Evolutionary conservation across 129 eudicot species (phyloP).

Genomic region (Lactuca sativa): DNA sequence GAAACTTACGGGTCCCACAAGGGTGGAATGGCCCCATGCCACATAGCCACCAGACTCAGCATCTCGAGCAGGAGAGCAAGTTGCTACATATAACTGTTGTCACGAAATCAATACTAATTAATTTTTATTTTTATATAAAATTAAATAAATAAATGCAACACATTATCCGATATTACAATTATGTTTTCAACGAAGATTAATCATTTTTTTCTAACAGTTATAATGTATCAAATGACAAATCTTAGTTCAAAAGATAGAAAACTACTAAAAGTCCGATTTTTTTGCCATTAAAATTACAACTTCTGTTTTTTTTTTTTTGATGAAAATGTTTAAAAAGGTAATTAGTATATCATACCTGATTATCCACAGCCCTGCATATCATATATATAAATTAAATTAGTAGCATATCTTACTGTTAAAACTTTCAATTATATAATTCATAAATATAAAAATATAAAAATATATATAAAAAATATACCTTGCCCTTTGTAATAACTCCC

Average conservation of each 20-base stretch:
- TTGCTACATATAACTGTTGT: slow-evolving; percentile 90
- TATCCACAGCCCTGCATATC: slow-evolving; percentile 79
- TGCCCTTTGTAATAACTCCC: slow-evolving; percentile 95
- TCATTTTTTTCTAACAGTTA: background rate
- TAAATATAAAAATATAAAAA: background rate
- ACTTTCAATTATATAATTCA: background rate
- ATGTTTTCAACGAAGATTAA: background rate
- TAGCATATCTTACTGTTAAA: background rate
- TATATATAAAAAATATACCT: slow-evolving; percentile 40
- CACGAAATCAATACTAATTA: slow-evolving; percentile 6
- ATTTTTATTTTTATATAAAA: background rate
- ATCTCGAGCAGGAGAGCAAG: slow-evolving; percentile 97
- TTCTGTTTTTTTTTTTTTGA: background rate
- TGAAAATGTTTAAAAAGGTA: background rate
- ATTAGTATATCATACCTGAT: slow-evolving; percentile 59
- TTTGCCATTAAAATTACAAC: background rate
- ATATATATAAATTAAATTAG: background rate
- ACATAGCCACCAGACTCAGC: slow-evolving; percentile 83
- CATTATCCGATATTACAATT: background rate
- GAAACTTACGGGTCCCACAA: slow-evolving; percentile 86
- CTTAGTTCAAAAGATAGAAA: background rate
- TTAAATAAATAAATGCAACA: background rate
- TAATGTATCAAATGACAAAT: background rate
- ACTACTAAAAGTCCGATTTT: background rate
- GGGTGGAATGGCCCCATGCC: slow-evolving; percentile 99